These are phyloP conservation scores for Cicer cuneatum DNA, from an alignment of 306 rosid species.

Conservation along the genomic window DNA sequence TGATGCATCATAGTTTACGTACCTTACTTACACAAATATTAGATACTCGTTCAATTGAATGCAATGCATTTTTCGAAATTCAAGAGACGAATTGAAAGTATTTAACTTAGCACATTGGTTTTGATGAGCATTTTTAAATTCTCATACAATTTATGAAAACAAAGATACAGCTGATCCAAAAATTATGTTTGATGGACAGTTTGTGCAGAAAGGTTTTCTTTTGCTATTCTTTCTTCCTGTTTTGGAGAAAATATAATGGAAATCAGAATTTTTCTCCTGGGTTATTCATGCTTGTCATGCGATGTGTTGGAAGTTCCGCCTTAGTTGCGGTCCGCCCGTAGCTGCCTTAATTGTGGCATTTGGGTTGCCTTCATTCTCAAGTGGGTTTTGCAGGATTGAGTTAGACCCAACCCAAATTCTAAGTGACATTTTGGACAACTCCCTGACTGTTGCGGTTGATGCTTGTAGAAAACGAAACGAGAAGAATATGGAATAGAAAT, in stretches of 20 bases:
- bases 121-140: background rate
- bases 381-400: no score
- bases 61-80: background rate
- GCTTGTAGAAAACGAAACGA: no score
- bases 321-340: no score
- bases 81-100: background rate
- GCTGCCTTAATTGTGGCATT: no score
- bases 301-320: background rate
- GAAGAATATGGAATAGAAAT: background rate
- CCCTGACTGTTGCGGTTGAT: background rate
- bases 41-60: background rate
- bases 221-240: background rate
- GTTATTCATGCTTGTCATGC: background rate
- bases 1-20: background rate
- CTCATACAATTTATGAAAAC: background rate
- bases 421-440: background rate
- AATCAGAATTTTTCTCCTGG: no score
- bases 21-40: background rate
- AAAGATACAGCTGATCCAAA: background rate
- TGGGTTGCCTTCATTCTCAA: no score
- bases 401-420: no score
- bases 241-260: background rate
- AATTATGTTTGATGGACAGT: background rate
- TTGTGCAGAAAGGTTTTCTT: background rate
- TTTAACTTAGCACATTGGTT: background rate